Evolutionary conservation across 108 stramenopile genomes (phyloP), one percentile per base, ranked within the genome.

Genomic region (Discostella pseudostelligera): DNA sequence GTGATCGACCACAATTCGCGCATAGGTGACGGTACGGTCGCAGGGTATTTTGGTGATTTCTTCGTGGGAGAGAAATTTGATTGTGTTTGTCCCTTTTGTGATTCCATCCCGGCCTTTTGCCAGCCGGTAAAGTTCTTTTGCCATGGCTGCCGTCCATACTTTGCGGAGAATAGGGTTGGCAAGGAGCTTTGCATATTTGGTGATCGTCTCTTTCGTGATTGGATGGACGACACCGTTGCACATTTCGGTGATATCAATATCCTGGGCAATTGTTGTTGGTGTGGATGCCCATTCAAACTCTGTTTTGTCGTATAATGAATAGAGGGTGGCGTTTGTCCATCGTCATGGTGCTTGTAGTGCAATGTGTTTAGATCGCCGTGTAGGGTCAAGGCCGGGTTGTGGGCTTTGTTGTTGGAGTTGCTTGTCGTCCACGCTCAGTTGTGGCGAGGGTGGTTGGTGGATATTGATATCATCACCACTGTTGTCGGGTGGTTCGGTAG

Each of bases 151-250:
- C 3, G 22, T 22, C 17, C 17, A 48, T 8, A 48, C 22, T 19
- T 14, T 19, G 1, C 22, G 8, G 47, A 17, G 46, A 17, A 47
- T 0, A 17, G 46, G 46, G 21, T 47, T n/a, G 7, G 17, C 21
- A 6, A 47, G 0, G 10, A 47, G 16, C 16, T 47, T 14, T 14
- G 20, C 16, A 17, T 47, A 47, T 6, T 47, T 17, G 13, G 46
- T 47, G 46, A 47, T 47, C n/a, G 16, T 47, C 25, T 50, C 22
- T 24, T 50, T 50, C 1, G 49, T 50, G 22, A 50, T 25, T 8
- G 49, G 49, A 13, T 50, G 49, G 22, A 50, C 49, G 1, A 50
- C 49, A 0, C 49, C 49, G 22, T 12, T 25, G 25, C 49, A 50
- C 24, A 25, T 25, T 12, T 50, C 49, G 22, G 22, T 24, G 22